phyloP scores from a whole-genome alignment of 148 eudicot genomes.

The Limonium bicolor region DNA sequence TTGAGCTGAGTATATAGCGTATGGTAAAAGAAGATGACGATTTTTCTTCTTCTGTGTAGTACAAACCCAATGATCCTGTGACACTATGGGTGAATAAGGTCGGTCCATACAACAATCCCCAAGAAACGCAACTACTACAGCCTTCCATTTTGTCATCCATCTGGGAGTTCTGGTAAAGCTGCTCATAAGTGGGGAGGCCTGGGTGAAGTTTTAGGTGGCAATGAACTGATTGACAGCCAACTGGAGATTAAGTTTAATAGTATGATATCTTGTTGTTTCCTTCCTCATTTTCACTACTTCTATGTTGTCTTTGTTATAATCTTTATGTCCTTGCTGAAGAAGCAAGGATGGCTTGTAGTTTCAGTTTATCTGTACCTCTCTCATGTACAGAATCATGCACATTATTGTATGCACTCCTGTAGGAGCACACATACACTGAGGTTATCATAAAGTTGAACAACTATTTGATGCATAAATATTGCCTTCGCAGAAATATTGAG shows the following conservation, averaged over 20 bases:
- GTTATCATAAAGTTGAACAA: too few species aligned
- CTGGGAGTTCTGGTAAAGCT: slow-evolving; percentile 42
- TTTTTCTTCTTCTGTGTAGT: slow-evolving; percentile 25
- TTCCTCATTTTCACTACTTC: neutral
- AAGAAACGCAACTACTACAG: slow-evolving; percentile 87
- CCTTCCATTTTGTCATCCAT: slow-evolving; percentile 78
- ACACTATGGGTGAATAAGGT: slow-evolving; percentile 94
- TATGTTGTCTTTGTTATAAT: neutral
- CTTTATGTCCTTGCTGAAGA: neutral
- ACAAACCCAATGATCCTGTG: slow-evolving; percentile 57
- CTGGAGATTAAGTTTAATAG: slow-evolving; percentile 68
- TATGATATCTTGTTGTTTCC: slow-evolving; percentile 12
- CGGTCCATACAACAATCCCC: slow-evolving; percentile 96
- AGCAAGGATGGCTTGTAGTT: too few species aligned
- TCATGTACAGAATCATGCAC: too few species aligned
- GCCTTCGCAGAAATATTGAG: slow-evolving; percentile 56
- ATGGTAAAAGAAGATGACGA: neutral
- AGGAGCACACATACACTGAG: neutral
- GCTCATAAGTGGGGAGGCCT: slow-evolving; percentile 97
- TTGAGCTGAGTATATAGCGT: neutral
- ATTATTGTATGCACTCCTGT: neutral
- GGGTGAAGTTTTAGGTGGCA: slow-evolving; percentile 96
- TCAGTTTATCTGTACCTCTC: too few species aligned
- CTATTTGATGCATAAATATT: too few species aligned
- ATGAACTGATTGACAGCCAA: slow-evolving; percentile 93